phyloP scores from a whole-genome alignment of 116 monocot species.

The Trichopus zeylanicus region DNA sequence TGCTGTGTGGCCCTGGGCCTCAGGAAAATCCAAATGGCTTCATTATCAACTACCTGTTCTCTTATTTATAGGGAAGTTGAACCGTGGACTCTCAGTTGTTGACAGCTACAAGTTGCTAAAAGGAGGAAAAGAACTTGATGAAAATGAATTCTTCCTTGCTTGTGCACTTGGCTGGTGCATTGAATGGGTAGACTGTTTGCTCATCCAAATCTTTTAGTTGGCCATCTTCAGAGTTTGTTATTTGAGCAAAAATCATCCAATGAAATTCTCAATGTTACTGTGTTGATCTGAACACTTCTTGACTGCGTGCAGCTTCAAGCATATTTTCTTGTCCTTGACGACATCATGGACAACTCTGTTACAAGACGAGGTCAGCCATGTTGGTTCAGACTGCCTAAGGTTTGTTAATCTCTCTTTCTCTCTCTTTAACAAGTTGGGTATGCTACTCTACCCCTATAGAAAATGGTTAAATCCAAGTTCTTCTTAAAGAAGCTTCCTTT shows the following conservation, averaged over 20 bases:
- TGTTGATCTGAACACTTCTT: not conserved
- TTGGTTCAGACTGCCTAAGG: constrained; percentile 91
- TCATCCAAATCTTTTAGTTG: too few species aligned
- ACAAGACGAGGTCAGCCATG: constrained; percentile 95
- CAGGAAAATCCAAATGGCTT: too few species aligned
- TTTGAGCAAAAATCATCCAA: not conserved
- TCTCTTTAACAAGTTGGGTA: not conserved
- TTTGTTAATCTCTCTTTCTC: constrained; percentile 8
- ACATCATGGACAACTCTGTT: constrained; percentile 91
- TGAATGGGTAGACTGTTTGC: constrained; percentile 74
- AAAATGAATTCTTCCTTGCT: constrained; percentile 67
- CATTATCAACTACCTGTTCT: too few species aligned
- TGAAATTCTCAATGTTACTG: not conserved
- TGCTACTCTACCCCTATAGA: not conserved
- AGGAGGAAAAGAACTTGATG: constrained; percentile 45
- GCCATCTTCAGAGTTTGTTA: too few species aligned
- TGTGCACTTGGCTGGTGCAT: constrained; percentile 95
- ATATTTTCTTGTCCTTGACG: constrained; percentile 96
- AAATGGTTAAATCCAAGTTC: not conserved
- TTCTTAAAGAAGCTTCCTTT: too few species aligned
- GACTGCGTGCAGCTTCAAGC: constrained; percentile 81
- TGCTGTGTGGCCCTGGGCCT: too few species aligned
- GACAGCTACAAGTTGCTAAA: constrained; percentile 93
- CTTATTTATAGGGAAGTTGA: constrained; percentile 86
- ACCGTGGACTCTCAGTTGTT: constrained; percentile 88